Evolutionary conservation across 495 filamentous ascomycete species (phyloP).

Genomic region (Penicillium bovifimosum): DNA sequence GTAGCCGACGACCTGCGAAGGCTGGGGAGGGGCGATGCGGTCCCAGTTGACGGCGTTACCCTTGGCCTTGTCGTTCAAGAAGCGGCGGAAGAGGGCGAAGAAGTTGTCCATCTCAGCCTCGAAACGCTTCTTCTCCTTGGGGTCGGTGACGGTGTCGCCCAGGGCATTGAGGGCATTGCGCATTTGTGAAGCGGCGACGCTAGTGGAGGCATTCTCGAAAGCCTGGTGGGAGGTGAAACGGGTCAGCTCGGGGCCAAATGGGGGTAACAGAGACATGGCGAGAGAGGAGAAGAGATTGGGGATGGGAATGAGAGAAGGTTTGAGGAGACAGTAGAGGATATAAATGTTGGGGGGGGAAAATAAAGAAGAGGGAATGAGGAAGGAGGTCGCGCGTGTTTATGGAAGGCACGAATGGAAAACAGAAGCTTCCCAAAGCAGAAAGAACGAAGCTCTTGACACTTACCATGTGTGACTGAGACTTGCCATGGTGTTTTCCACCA

Average conservation of each 20-base stretch:
- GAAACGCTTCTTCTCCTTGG: conserved; percentile 80
- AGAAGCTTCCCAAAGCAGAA: background rate
- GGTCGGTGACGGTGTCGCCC: conserved; percentile 80
- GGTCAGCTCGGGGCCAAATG: conserved; percentile 12
- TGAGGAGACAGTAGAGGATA: background rate
- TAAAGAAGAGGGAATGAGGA: background rate
- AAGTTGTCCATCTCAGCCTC: conserved; percentile 99
- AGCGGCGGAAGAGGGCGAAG: conserved; percentile 95
- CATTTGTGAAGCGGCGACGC: conserved; percentile 97
- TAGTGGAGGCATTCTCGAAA: conserved; percentile 98
- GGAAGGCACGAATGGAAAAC: background rate
- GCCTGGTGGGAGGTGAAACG: conserved; percentile 51
- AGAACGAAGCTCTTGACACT: conserved; percentile 39
- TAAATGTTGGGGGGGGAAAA: background rate
- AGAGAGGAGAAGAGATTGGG: background rate
- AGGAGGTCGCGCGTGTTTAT: too few species aligned
- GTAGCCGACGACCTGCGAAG: conserved; percentile 91
- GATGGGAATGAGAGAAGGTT: background rate
- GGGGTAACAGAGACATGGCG: conserved; percentile 2
- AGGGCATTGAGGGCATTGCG: conserved; percentile 93
- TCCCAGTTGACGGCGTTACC: conserved; percentile 94
- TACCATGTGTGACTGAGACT: conserved; percentile 94
- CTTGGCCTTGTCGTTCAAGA: conserved; percentile 98
- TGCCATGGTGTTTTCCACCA: conserved; percentile 79
- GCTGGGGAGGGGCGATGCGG: conserved; percentile 85